Evolutionary conservation across 257 asterid genomes (phyloP).

Genomic region (Solanum appendiculatum): DNA sequence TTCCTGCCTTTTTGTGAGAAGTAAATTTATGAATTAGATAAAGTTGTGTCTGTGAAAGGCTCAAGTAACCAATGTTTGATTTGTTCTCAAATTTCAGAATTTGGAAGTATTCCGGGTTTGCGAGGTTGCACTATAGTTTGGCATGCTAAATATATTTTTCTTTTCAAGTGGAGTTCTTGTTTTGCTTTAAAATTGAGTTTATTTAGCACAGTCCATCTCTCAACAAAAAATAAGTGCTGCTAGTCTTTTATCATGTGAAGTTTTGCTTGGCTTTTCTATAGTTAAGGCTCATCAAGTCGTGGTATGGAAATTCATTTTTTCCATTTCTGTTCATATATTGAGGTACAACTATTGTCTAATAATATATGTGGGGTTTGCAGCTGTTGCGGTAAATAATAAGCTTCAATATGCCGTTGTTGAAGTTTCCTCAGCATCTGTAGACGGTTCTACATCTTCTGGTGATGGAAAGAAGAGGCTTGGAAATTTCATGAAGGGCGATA

Average conservation of each 20-base stretch:
- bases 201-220: neutral
- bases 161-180: neutral
- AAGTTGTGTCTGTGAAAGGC: neutral
- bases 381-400: slow-evolving; percentile 87
- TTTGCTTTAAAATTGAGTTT: neutral
- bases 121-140: neutral
- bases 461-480: slow-evolving; percentile 61
- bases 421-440: slow-evolving; percentile 42
- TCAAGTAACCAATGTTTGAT: neutral
- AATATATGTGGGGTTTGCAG: slow-evolving; percentile 24
- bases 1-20: neutral
- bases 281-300: neutral
- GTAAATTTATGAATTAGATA: neutral
- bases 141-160: neutral
- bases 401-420: slow-evolving; percentile 89
- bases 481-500: slow-evolving; percentile 43
- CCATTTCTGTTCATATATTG: neutral
- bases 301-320: neutral
- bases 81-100: neutral
- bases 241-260: neutral
- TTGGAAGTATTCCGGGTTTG: neutral
- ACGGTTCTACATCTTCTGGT: slow-evolving; percentile 27
- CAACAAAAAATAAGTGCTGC: neutral
- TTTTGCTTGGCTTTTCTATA: neutral
- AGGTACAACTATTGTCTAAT: neutral